Percentiles rank a stretch among this genome's conserved stretches.
phyloP scores from a whole-genome alignment of 192 early-diverging fungal species.

The Coemansia sp. region DNA sequence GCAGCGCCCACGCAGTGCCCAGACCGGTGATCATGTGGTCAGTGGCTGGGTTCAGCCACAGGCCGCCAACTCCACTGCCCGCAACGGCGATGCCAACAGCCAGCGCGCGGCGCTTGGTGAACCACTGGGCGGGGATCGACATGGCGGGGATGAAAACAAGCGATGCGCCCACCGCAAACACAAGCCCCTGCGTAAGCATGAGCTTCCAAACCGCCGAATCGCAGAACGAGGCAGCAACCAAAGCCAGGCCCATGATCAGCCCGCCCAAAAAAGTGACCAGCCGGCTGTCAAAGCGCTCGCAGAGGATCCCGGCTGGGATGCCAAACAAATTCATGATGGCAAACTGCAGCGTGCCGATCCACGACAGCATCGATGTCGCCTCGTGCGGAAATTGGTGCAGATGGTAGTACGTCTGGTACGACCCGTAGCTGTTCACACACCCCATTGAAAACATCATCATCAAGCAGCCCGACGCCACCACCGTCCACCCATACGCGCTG shows the following conservation, averaged over 20 bases:
- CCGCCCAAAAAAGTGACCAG: slow-evolving; percentile 56
- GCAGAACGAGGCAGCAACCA: slow-evolving; percentile 62
- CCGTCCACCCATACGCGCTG: slow-evolving; percentile 55
- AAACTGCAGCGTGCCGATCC: slow-evolving; percentile 59
- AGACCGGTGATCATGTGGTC: slow-evolving; percentile 48
- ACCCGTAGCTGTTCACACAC: slow-evolving; percentile 60
- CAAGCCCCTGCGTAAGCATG: slow-evolving; percentile 61
- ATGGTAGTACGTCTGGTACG: slow-evolving; percentile 56
- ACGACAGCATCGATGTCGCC: slow-evolving; percentile 53
- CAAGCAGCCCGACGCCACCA: slow-evolving; percentile 56
- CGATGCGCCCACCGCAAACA: slow-evolving; percentile 54
- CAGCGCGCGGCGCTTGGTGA: slow-evolving; percentile 52
- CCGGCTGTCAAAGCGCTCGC: slow-evolving; percentile 58
- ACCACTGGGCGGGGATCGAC: slow-evolving; percentile 64
- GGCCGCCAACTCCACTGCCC: slow-evolving; percentile 60
- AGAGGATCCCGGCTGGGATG: slow-evolving; percentile 53
- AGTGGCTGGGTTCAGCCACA: slow-evolving; percentile 57
- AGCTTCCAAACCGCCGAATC: slow-evolving; percentile 62
- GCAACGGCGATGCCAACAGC: slow-evolving; percentile 59
- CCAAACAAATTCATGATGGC: slow-evolving; percentile 56
- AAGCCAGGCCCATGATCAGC: slow-evolving; percentile 52
- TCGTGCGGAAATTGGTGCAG: slow-evolving; percentile 37
- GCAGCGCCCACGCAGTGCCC: slow-evolving; percentile 60
- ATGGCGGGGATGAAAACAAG: slow-evolving; percentile 56
- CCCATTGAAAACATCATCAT: slow-evolving; percentile 60